These are phyloP conservation scores for Linnemannia schmuckeri DNA, from an alignment of 192 early-diverging fungal genomes.

Conservation along the genomic window DNA sequence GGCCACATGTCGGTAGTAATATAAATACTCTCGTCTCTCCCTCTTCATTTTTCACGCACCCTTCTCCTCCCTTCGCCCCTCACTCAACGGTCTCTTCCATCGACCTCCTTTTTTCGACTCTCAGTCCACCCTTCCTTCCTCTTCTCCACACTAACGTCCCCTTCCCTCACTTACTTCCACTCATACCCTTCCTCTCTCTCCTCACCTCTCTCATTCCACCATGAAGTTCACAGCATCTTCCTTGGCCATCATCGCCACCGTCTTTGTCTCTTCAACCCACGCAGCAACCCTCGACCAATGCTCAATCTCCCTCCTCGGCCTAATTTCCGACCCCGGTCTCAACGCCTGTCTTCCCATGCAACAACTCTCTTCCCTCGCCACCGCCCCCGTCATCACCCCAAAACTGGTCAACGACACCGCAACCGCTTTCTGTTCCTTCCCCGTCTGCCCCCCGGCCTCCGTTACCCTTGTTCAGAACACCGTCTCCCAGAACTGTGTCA, in stretches of 20 bases:
- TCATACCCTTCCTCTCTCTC: background rate
- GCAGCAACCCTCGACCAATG: conserved; percentile 34
- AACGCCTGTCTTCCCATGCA: conserved; percentile 39
- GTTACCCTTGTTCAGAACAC: conserved; percentile 40
- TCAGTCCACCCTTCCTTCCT: background rate
- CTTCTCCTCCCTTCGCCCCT: background rate
- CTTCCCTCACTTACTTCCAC: background rate
- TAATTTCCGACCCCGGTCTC: conserved; percentile 33
- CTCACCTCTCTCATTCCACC: background rate
- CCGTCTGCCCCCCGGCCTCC: conserved; percentile 17
- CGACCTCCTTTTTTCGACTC: background rate
- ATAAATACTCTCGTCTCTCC: background rate
- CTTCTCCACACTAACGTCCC: background rate
- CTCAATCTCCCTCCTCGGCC: conserved; percentile 19
- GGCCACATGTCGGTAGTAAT: background rate
- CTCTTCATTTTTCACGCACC: too few species aligned
- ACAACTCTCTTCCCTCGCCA: conserved; percentile 18
- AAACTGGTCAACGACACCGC: conserved; percentile 29
- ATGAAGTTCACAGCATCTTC: conserved; percentile 42
- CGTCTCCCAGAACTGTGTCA: conserved; percentile 38
- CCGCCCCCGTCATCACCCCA: conserved; percentile 17
- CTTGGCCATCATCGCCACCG: conserved; percentile 1
- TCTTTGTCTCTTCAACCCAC: background rate
- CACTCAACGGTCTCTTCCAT: background rate
- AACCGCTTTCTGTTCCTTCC: conserved; percentile 17